Evolutionary conservation across 2,329 filamentous ascomycete species (phyloP), one percentile per base, ranked within the genome.

Genomic region (Colletotrichum camelliae): DNA sequence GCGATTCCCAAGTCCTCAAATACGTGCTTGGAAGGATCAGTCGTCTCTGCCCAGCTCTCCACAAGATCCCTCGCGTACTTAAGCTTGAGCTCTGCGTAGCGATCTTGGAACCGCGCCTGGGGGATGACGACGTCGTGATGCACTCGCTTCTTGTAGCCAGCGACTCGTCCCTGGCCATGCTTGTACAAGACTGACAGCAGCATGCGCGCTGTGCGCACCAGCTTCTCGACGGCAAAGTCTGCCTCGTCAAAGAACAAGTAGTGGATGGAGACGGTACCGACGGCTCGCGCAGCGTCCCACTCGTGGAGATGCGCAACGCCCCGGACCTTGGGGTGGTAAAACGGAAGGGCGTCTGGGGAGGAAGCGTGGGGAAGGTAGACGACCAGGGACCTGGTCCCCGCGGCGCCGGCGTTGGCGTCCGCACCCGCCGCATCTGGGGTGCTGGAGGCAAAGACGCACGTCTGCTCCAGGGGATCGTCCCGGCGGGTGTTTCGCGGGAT

Each of bases 1-100:
- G 96, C 94, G 77, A 99, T 98, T 5, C 92, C 91, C 24, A 99
- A 86, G 82, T 98, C 96, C 82, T 99, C 97, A 84, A 98, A 98
- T 4, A 98, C 95, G 81, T 98, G 96, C 83, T 98, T 99, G 18
- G 88, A 88, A 0, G 96, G 95, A 81, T 98, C 96, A 0, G 96
- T 98, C 67, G 90, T 90, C 86, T 98, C 97, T 16, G 92, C 93
- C 97, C 96, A 99, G 2, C 85, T 86, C n/a, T 91, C 84, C 16
- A 96, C 93, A 15, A 99, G 86, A 1, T 85, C 81, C 24, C 91
- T 90, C 1, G 95, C 95, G 82, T 98, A 96, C 79, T 91, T 94
- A 69, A 91, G 87, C 85, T 98, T 98, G 8, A 99, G 89, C 21
- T 89, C 87, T 0, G 93, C 89, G 82, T 98, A 98, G 0, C 93